Percentiles rank a stretch among this genome's conserved stretches.
Conservation (phyloP, 2,329 filamentous ascomycete species). For the Colletotrichum somersetense region DNA sequence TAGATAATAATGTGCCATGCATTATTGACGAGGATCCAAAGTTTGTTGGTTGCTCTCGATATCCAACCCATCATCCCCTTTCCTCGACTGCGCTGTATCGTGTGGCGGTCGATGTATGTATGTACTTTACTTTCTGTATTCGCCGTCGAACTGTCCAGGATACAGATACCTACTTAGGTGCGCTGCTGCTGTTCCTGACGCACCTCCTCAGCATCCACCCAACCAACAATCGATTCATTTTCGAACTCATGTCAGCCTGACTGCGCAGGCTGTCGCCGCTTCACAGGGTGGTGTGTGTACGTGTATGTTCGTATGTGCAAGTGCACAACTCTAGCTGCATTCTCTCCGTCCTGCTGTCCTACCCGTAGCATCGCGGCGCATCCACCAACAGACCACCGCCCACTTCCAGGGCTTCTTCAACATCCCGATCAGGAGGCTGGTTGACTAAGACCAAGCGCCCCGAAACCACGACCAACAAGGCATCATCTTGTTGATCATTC, state of each 20-base stretch:
- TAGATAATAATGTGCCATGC: no score
- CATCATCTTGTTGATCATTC: slow-evolving; percentile 6
- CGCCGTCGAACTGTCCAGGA: slow-evolving; percentile 7
- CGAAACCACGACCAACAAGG: background rate
- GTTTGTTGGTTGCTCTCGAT: background rate
- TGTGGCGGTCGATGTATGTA: background rate
- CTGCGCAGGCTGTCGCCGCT: background rate
- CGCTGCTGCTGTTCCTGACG: background rate
- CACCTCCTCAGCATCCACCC: background rate
- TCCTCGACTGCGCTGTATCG: background rate
- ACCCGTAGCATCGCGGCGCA: slow-evolving; percentile 11
- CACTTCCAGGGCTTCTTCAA: slow-evolving; percentile 14
- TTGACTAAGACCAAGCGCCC: slow-evolving; percentile 8
- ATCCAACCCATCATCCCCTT: background rate
- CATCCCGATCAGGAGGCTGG: slow-evolving; percentile 12
- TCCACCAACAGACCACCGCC: slow-evolving; percentile 4
- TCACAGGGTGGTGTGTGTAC: background rate
- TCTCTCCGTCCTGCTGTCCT: slow-evolving; percentile 14
- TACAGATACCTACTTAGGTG: background rate
- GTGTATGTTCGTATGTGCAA: background rate
- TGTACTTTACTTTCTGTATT: background rate
- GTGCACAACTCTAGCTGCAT: background rate
- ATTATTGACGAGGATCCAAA: background rate
- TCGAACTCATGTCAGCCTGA: background rate
- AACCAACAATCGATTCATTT: background rate